A percentile compares a stretch with the other conserved stretches of the same genome.
Evolutionary conservation across 306 rosid genomes (phyloP).

Genomic region (Pueraria montana): DNA sequence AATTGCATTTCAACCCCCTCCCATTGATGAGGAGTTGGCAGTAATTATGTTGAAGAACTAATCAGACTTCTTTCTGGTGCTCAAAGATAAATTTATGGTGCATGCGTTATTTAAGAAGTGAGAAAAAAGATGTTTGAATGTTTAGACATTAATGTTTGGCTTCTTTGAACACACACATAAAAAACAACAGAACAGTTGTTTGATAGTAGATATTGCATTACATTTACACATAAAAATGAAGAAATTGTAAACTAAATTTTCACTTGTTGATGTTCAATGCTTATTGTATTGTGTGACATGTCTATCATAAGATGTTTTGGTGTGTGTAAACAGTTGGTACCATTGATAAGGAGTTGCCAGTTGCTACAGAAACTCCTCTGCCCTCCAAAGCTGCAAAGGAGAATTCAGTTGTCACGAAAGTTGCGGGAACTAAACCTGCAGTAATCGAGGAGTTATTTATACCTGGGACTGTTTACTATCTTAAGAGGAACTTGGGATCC

Average conservation of each 20-base stretch:
- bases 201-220: constrained; percentile 5
- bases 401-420: constrained; percentile 50
- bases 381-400: constrained; percentile 48
- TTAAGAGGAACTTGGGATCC: constrained; percentile 70
- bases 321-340: constrained; percentile 64
- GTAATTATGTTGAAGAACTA: constrained; percentile 22
- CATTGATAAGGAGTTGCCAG: constrained; percentile 52
- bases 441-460: constrained; percentile 79
- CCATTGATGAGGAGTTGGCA: not conserved
- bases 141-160: constrained; percentile 2
- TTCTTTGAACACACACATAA: not conserved
- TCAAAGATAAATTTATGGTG: constrained; percentile 18
- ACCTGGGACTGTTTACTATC: constrained; percentile 84
- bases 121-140: constrained; percentile 9
- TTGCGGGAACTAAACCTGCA: constrained; percentile 49
- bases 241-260: constrained; percentile 24
- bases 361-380: constrained; percentile 42
- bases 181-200: constrained; percentile 11
- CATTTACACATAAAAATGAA: constrained; percentile 10
- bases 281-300: constrained; percentile 12
- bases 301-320: constrained; percentile 43
- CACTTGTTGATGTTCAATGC: constrained; percentile 19
- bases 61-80: constrained; percentile 11
- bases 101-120: constrained; percentile 1
- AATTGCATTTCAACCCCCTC: constrained; percentile 24